These are phyloP conservation scores for Rubia peregrina DNA, from an alignment of 305 asterid species.

Conservation along the genomic window DNA sequence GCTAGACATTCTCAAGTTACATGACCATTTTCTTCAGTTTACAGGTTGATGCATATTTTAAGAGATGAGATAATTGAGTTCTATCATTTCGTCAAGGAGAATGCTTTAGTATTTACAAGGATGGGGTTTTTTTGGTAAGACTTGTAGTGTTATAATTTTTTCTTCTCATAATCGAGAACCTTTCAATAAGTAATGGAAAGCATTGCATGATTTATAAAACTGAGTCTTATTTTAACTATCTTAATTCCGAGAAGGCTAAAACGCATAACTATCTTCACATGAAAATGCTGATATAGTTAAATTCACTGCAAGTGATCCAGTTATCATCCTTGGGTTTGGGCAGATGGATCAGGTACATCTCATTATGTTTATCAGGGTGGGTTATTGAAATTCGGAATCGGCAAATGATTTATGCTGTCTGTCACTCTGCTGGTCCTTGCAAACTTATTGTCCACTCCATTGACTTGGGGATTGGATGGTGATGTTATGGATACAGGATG, in stretches of 20 bases:
- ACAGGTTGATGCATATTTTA: not conserved
- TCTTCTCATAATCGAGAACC: no score
- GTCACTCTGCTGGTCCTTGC: slow-evolving; percentile 70
- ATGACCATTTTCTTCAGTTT: not conserved
- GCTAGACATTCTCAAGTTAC: not conserved
- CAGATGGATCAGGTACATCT: slow-evolving; percentile 84
- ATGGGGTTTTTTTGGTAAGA: no score
- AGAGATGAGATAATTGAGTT: not conserved
- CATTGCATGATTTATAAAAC: not conserved
- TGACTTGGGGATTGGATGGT: slow-evolving; percentile 68
- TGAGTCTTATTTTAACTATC: not conserved
- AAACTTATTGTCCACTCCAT: slow-evolving; percentile 79
- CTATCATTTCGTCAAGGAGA: not conserved
- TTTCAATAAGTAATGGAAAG: not conserved
- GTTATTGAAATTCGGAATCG: not conserved
- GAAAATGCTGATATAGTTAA: slow-evolving; percentile 48
- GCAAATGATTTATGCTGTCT: slow-evolving; percentile 23
- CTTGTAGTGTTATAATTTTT: not conserved
- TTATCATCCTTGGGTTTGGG: slow-evolving; percentile 95
- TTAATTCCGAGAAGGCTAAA: slow-evolving; percentile 20
- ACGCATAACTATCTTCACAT: slow-evolving; percentile 33
- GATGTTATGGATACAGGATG: slow-evolving; percentile 54
- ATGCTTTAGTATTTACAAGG: not conserved
- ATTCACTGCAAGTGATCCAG: slow-evolving; percentile 77
- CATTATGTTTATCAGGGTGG: slow-evolving; percentile 4